Evolutionary conservation across 306 rosid species (phyloP).

Genomic region (Quercus mongolica): DNA sequence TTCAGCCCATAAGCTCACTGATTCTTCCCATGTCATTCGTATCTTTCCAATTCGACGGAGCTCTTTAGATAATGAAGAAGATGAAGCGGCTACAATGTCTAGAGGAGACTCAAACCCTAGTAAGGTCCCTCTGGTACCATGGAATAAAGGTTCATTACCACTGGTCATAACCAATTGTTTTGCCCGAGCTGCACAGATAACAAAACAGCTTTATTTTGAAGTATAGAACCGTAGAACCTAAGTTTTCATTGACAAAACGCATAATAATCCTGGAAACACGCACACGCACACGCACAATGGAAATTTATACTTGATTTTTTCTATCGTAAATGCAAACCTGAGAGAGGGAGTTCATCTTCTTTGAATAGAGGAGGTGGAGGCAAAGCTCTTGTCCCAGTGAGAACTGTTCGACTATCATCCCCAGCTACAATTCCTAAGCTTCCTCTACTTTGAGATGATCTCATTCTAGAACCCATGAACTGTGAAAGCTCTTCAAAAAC

Average conservation of each 20-base stretch:
- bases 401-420: slow-evolving; percentile 34
- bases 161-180: slow-evolving; percentile 50
- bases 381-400: slow-evolving; percentile 30
- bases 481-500: slow-evolving; percentile 91
- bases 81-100: slow-evolving; percentile 41
- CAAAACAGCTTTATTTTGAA: background rate
- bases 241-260: no score
- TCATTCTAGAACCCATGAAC: slow-evolving; percentile 85
- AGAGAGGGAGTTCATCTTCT: slow-evolving; percentile 56
- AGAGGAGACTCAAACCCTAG: slow-evolving; percentile 57
- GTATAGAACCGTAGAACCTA: no score
- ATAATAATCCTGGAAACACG: background rate
- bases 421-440: slow-evolving; percentile 32
- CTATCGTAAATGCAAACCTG: slow-evolving; percentile 39
- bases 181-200: slow-evolving; percentile 43
- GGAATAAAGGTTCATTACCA: slow-evolving; percentile 48
- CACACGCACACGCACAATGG: background rate
- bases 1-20: slow-evolving; percentile 85
- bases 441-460: slow-evolving; percentile 51
- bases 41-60: slow-evolving; percentile 81
- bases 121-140: slow-evolving; percentile 44
- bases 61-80: slow-evolving; percentile 43
- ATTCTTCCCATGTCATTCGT: slow-evolving; percentile 91
- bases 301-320: background rate
- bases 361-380: slow-evolving; percentile 59